phyloP scores from a whole-genome alignment of 148 eudicot genomes.

The Vaccinium vitisidaea region DNA sequence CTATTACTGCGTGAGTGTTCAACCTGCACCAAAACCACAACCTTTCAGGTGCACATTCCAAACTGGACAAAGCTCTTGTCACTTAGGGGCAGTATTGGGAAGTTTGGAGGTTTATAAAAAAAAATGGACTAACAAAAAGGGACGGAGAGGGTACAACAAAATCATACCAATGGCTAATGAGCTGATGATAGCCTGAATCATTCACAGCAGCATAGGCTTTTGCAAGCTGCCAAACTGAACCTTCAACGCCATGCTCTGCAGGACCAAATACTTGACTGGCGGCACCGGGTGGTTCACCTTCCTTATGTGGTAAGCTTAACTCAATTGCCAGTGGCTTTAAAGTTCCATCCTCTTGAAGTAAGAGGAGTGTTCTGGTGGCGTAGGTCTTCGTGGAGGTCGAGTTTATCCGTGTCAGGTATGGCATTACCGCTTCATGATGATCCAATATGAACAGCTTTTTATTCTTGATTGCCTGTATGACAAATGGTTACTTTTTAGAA shows the following conservation, averaged over 20 bases:
- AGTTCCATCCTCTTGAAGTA: conserved; percentile 77
- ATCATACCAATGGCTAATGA: conserved; percentile 77
- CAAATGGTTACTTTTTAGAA: background rate
- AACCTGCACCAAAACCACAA: conserved; percentile 42
- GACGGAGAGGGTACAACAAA: background rate
- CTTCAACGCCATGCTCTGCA: conserved; percentile 53
- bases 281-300: conserved; percentile 61
- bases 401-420: conserved; percentile 68
- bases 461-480: conserved; percentile 50
- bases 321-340: conserved; percentile 83
- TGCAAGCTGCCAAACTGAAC: conserved; percentile 82
- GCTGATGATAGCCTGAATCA: conserved; percentile 94
- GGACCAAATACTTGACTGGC: conserved; percentile 72
- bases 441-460: conserved; percentile 75
- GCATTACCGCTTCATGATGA: conserved; percentile 82
- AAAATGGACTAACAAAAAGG: background rate
- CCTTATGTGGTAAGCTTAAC: conserved; percentile 68
- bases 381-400: conserved; percentile 70
- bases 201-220: conserved; percentile 87
- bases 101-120: background rate
- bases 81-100: background rate
- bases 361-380: conserved; percentile 72
- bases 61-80: background rate
- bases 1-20: conserved; percentile 4
- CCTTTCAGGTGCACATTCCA: background rate